phyloP scores from a whole-genome alignment of 2,329 filamentous ascomycete species.

The Cadophora luteo-olivacea region DNA sequence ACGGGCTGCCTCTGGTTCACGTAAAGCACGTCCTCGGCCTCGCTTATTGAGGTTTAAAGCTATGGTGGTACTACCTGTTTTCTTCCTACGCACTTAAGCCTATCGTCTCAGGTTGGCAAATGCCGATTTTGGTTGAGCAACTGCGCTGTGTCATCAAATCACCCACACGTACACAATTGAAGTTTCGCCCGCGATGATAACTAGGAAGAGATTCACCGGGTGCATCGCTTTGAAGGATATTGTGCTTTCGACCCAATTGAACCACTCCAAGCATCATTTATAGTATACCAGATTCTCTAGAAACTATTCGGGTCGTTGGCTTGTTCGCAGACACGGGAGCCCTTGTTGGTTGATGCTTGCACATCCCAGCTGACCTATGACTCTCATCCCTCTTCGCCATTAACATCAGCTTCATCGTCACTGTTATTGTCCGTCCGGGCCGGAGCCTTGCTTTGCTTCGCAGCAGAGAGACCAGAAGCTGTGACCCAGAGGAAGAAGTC shows the following conservation, averaged over 20 bases:
- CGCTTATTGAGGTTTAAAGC: background rate
- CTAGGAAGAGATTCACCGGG: background rate
- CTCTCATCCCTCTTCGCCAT: conserved; percentile 39
- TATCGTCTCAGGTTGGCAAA: background rate
- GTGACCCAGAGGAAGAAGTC: conserved; percentile 79
- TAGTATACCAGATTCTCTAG: background rate
- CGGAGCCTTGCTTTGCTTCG: conserved; percentile 54
- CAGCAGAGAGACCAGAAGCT: conserved; percentile 69
- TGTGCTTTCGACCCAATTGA: background rate
- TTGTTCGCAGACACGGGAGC: background rate
- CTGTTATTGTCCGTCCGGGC: conserved; percentile 54
- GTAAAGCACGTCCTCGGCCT: background rate
- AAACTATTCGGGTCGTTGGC: background rate
- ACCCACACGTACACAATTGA: too few species aligned
- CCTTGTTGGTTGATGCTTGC: background rate
- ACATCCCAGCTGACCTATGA: background rate
- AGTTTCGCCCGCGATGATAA: too few species aligned
- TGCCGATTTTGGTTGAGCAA: background rate
- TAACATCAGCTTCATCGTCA: conserved; percentile 52
- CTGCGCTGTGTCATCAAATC: too few species aligned
- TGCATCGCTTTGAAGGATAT: background rate
- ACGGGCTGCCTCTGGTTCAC: background rate
- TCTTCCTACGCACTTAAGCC: background rate
- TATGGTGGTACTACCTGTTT: background rate
- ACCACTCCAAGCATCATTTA: background rate